Evolutionary conservation across 352 stramenopile genomes (phyloP), one percentile per base, ranked within the genome.

Genomic region (Aphanomyces invadans): DNA sequence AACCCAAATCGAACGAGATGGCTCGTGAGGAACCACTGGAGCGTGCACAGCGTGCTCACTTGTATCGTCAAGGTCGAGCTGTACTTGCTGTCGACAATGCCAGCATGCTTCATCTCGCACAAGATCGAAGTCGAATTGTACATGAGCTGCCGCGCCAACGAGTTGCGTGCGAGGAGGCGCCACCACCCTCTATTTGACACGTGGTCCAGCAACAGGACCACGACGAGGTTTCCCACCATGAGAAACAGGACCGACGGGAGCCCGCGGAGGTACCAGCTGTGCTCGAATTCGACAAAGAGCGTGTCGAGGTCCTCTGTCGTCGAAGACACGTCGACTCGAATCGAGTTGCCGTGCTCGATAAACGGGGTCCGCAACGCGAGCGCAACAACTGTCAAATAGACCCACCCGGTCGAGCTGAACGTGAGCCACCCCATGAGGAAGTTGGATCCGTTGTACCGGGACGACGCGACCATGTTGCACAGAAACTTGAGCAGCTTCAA

Each of bases 81-180:
- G 49, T 33, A 33, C 49, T 19, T 21, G 19, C 49, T 21, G 23
- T 57, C 49, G 4, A 33, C 21, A 17, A 39, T 39, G 5, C 21
- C 9, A 21, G 36, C 15, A 7, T 57, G 7, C 36, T 42, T 29
- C 21, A 57, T 7, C 21, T 67, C 60, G 42, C 42, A 59, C 21
- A 67, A 23, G 19, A 67, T 67, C 11, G 60, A 67, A 28, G 60
- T 57, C 17, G 39, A 59, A 28, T 67, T 67, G 60, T 49, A 67
- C 17, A 67, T 19, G 21, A 32, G 19, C 38, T 67, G 60, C 9
- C 60, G 60, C 4, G 38, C n/a, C 0, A 67, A 33, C 12, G 38
- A 45, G 32, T 67, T 67, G n/a, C 32, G 25, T 4, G 2, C 60
- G 32, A 67, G 4, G 21, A 67, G 39, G 12, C 48, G 31, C 60